Percentiles rank a stretch among this genome's conserved stretches.
Evolutionary conservation across 139 green algal genomes (phyloP).

Genomic region (Chlamydomonas asymmetrica): DNA sequence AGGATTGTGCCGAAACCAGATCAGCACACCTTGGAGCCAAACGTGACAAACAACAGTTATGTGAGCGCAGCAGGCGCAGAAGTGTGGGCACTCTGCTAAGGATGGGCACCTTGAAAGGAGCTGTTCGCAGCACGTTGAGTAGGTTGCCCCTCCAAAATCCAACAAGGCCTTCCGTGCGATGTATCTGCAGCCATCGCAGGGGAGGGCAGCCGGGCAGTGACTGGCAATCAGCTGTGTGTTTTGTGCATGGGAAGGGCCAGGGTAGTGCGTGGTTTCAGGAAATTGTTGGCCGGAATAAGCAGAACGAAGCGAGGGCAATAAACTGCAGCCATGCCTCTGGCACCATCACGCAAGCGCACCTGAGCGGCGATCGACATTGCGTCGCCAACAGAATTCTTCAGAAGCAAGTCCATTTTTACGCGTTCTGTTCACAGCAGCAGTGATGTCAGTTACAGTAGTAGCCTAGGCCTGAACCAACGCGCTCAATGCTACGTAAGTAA

Average conservation of each 20-base stretch:
- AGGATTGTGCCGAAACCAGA: too few species aligned
- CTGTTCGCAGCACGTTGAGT: conserved; percentile 77
- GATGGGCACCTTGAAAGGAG: conserved; percentile 76
- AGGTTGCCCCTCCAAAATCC: conserved; percentile 77
- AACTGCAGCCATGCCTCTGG: neutral
- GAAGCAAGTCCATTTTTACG: conserved; percentile 74
- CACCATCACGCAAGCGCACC: neutral
- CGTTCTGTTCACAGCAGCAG: too few species aligned
- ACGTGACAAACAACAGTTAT: too few species aligned
- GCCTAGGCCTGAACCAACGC: too few species aligned
- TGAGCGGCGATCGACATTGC: conserved; percentile 5
- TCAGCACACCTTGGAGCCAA: too few species aligned
- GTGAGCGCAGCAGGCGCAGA: too few species aligned
- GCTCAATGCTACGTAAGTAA: too few species aligned
- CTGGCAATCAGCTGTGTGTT: neutral
- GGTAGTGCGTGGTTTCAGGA: neutral
- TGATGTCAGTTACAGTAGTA: too few species aligned
- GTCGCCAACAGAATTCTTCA: conserved; percentile 34
- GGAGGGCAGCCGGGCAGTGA: neutral
- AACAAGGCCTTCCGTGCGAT: conserved; percentile 49
- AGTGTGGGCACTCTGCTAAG: too few species aligned
- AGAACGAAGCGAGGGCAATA: neutral
- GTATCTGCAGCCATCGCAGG: conserved; percentile 26
- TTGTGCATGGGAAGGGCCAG: neutral
- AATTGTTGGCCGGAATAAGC: too few species aligned